Evolutionary conservation across 345 rosid genomes (phyloP).

Genomic region (Eucalyptus globulus): DNA sequence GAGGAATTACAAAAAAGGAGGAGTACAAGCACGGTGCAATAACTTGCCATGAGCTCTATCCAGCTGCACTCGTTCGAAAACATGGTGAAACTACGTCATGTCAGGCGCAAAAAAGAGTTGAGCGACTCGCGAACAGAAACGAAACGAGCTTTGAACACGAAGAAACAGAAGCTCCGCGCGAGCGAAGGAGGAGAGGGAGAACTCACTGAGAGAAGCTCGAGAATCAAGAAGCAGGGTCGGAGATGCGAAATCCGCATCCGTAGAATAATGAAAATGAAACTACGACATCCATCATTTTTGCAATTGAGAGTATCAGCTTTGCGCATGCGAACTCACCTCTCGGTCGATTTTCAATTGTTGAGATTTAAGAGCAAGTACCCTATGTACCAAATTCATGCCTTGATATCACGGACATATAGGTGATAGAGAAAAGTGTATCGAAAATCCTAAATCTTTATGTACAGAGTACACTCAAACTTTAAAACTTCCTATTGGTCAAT

Average conservation of each 20-base stretch:
- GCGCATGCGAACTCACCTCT: neutral
- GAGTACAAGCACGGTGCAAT: neutral
- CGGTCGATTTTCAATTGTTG: neutral
- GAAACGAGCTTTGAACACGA: neutral
- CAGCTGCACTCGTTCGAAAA: neutral
- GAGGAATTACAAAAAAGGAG: no score
- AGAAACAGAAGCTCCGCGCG: neutral
- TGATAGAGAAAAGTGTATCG: neutral
- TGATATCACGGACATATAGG: neutral
- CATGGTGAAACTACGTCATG: neutral
- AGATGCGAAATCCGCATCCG: neutral
- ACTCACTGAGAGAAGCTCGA: neutral
- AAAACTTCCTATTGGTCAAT: rapidly evolving
- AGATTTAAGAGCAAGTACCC: neutral
- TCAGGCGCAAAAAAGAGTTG: neutral
- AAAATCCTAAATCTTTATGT: neutral
- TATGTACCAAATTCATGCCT: neutral
- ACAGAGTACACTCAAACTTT: rapidly evolving
- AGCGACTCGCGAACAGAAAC: neutral
- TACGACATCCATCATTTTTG: neutral
- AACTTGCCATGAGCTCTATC: neutral
- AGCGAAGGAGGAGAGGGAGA: neutral
- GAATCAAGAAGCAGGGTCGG: neutral
- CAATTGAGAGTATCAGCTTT: neutral
- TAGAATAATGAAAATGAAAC: no score